These are phyloP conservation scores for Oehlia diaphana DNA, from an alignment of 192 early-diverging fungal genomes.

Conservation along the genomic window DNA sequence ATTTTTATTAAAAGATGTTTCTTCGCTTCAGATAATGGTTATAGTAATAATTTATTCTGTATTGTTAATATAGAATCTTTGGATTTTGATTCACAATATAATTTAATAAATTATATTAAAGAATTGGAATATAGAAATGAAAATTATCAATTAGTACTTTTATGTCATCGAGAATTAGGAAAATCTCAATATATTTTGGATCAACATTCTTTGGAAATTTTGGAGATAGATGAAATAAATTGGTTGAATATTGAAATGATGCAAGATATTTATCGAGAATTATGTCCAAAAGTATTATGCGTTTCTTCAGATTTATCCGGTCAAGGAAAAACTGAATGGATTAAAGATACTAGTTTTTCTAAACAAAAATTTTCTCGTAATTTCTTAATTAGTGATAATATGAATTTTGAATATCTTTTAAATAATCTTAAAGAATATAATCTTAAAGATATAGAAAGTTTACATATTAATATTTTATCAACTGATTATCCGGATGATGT, in stretches of 20 bases:
- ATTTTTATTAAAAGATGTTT: constrained; percentile 30
- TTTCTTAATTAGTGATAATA: constrained; percentile 12
- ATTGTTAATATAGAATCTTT: constrained; percentile 32
- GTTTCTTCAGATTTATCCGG: constrained; percentile 31
- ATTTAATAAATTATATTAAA: constrained; percentile 28
- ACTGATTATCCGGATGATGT: neutral
- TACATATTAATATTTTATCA: neutral
- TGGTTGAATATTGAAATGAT: neutral
- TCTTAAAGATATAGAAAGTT: constrained; percentile 11
- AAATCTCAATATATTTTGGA: constrained; percentile 25
- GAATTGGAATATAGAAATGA: neutral
- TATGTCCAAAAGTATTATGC: constrained; percentile 22
- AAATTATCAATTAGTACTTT: constrained; percentile 17
- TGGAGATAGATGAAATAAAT: neutral
- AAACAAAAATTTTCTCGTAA: neutral
- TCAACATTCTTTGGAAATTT: constrained; percentile 14
- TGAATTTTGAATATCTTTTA: constrained; percentile 17
- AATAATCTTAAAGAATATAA: constrained; percentile 14
- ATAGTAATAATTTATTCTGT: neutral
- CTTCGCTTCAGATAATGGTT: neutral
- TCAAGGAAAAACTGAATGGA: constrained; percentile 31
- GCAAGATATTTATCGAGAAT: constrained; percentile 4
- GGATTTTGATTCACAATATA: constrained; percentile 26
- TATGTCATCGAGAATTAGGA: constrained; percentile 18
- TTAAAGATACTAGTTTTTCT: neutral